Evolutionary conservation across 2,329 filamentous ascomycete genomes (phyloP), one percentile per base, ranked within the genome.

Genomic region (Colletotrichum gigasporum): DNA sequence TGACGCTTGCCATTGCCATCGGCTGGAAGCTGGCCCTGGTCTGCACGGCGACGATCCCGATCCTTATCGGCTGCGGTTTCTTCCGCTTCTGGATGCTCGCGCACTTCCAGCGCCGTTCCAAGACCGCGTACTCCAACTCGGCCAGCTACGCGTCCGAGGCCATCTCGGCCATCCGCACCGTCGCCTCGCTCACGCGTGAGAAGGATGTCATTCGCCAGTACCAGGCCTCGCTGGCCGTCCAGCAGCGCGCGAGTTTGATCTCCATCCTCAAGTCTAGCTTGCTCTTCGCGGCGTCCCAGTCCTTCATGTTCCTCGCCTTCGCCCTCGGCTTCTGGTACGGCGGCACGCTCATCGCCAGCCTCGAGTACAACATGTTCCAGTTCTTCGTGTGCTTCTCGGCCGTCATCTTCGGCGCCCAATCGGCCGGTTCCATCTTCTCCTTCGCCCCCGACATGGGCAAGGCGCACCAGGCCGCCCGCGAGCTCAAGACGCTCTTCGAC

Each of bases 301-400:
- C 91, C 0, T 81, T 97, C 63, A 87, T 92, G 65, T 96, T 97
- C 79, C 83, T 94, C 47, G 93, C 90, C 69, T 90, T 96, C 64
- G 94, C 94, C 0, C 87, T 97, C 4, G 93, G 91, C 2, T 97
- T 97, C 82, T 97, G 93, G 93, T 97, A 96, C 71, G 94, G 94
- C 65, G 92, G 93, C 26, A 91, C 85, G 0, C 81, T 96, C 30
- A 90, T 97, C 55, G 89, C 85, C 20, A 85, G 85, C 60, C 73
- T 79, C 48, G 91, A 96, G 74, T 95, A 96, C 75, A 76, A 79
- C 68, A 84, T 93, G 71, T 95, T 95, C 76, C 91, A 94, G 69
- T 98, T 98, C 84, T 98, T 97, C 79, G 83, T 97, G 47, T 94
- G 92, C 72, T 97, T 97, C 79, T 89, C 90, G 65, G 86, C 93